Evolutionary conservation across 2,329 filamentous ascomycete genomes (phyloP).

Genomic region (Penicillium vulpinum): DNA sequence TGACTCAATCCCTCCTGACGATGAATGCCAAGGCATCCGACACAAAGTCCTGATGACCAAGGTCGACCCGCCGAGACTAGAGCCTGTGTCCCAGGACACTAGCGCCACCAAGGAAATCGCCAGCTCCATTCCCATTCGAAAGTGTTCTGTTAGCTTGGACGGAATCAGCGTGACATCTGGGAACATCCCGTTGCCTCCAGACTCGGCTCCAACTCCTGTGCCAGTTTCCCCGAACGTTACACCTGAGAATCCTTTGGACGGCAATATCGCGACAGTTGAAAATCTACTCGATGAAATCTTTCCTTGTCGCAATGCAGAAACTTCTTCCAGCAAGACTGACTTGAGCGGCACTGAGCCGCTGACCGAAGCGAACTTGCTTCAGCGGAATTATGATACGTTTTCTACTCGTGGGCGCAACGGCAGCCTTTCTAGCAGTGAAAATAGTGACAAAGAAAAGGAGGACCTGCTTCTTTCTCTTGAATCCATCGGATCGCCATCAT

Average conservation of each 20-base stretch:
- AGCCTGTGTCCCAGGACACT: not conserved
- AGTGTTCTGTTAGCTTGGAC: conserved; percentile 5
- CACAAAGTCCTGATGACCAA: not conserved
- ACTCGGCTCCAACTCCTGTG: not conserved
- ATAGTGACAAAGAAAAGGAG: not conserved
- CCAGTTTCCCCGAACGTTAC: not conserved
- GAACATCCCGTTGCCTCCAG: not conserved
- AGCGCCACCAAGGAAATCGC: not conserved
- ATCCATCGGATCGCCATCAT: not conserved
- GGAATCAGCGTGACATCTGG: not conserved
- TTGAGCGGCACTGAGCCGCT: not conserved
- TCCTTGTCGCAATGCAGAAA: not conserved
- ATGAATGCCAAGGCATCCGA: conserved; percentile 10
- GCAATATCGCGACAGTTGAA: not conserved
- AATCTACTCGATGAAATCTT: not conserved
- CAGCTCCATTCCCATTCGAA: conserved; percentile 9
- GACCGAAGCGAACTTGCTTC: not conserved
- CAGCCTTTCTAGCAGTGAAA: conserved; percentile 11
- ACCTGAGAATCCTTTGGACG: not conserved
- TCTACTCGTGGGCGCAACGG: conserved; percentile 14
- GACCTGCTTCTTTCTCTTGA: not conserved
- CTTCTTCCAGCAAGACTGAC: not conserved
- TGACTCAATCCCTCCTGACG: conserved; percentile 27
- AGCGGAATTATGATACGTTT: conserved; percentile 6
- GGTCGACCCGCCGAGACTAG: not conserved